Conservation (phyloP, 2,329 filamentous ascomycete genomes). For the Cladosporium sphaerospermum region DNA sequence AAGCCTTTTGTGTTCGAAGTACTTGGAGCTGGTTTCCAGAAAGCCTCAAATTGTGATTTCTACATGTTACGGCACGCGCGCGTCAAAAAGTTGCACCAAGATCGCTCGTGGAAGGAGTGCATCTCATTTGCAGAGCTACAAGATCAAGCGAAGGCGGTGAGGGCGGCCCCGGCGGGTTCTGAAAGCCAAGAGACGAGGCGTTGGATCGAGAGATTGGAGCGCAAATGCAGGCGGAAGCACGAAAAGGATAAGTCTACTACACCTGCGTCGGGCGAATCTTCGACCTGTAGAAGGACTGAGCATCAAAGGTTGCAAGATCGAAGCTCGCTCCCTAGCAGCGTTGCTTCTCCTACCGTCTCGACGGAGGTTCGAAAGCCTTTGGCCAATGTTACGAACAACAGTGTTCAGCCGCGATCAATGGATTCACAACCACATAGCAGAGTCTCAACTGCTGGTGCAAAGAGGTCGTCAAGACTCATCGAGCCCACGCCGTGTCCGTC, state of each 20-base stretch:
- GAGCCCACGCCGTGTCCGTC: too few relatives aligned
- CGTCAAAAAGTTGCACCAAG: conserved; percentile 70
- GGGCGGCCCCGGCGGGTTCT: conserved; percentile 43
- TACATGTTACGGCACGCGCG: conserved; percentile 72
- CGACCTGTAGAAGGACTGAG: not conserved
- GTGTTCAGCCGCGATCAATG: not conserved
- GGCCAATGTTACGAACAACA: not conserved
- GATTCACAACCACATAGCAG: not conserved
- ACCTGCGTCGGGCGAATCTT: conserved; percentile 15
- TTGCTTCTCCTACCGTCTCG: not conserved
- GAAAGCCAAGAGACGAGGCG: conserved; percentile 55
- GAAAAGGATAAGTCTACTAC: conserved; percentile 23
- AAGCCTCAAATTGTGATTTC: conserved; percentile 60
- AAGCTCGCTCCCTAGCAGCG: not conserved
- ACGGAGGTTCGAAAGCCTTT: not conserved
- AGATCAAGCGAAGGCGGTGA: conserved; percentile 54
- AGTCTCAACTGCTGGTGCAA: too few relatives aligned
- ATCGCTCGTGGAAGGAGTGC: conserved; percentile 63
- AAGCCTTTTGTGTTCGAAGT: conserved; percentile 73
- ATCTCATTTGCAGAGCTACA: conserved; percentile 67
- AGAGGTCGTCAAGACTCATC: too few relatives aligned
- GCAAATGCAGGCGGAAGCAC: conserved; percentile 23
- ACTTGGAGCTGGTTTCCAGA: conserved; percentile 73
- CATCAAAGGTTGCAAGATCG: not conserved
- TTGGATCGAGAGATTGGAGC: conserved; percentile 58